Conservation (phyloP, 805 yeast genomes). For the Lachancea fermentati region DNA sequence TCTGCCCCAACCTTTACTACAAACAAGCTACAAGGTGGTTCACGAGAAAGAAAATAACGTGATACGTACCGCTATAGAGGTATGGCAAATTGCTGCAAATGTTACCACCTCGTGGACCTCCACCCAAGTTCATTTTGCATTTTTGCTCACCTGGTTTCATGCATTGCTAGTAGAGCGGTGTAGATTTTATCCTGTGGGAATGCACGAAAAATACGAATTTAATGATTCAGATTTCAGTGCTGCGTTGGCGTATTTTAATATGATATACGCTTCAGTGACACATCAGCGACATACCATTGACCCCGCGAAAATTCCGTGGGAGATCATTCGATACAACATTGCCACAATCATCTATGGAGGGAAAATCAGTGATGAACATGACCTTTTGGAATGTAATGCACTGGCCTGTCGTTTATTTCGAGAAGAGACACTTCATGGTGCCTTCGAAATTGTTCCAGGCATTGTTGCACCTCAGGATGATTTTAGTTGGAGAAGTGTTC, state of each 20-base stretch:
- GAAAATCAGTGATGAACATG: slow-evolving; percentile 42
- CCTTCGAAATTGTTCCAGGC: slow-evolving; percentile 11
- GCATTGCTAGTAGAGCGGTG: slow-evolving; percentile 53
- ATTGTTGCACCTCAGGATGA: slow-evolving; percentile 8
- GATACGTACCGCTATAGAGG: slow-evolving; percentile 17
- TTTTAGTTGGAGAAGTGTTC: neutral
- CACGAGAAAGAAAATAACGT: slow-evolving; percentile 59
- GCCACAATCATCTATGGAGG: slow-evolving; percentile 36
- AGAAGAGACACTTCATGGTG: slow-evolving; percentile 3
- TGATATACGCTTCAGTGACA: neutral
- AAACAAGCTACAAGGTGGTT: slow-evolving; percentile 45
- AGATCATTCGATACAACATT: slow-evolving; percentile 6
- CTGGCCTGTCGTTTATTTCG: slow-evolving; percentile 11
- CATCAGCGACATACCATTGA: neutral
- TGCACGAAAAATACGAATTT: slow-evolving; percentile 57
- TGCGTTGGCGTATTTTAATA: slow-evolving; percentile 35
- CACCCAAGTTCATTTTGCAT: slow-evolving; percentile 44
- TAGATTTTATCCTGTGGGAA: slow-evolving; percentile 59
- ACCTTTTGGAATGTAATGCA: slow-evolving; percentile 29
- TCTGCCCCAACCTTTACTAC: slow-evolving; percentile 52
- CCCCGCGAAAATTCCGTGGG: slow-evolving; percentile 36
- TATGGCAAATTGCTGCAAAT: slow-evolving; percentile 11
- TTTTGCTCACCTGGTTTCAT: slow-evolving; percentile 67
- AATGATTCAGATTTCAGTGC: slow-evolving; percentile 64
- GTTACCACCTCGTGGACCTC: slow-evolving; percentile 30